Conservation (phyloP, 192 early-diverging fungal species). For the Haplosporangium gracile region DNA sequence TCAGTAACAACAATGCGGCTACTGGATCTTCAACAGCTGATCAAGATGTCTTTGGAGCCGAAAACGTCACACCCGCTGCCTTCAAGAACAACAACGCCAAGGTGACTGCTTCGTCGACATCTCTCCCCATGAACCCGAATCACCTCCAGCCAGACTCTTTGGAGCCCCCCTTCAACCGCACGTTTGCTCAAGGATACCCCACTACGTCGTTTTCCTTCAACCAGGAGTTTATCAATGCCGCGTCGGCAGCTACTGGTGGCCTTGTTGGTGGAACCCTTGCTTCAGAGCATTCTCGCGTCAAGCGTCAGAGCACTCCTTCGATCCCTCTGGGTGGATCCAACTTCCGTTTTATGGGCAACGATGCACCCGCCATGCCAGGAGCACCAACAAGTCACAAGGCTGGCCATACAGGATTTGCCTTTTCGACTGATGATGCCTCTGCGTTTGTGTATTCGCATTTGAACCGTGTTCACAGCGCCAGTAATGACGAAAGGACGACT, state of each 20-base stretch:
- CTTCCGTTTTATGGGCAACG: constrained; percentile 51
- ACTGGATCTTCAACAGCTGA: neutral
- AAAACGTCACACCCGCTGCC: constrained; percentile 4
- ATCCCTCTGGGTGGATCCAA: constrained; percentile 51
- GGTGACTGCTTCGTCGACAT: constrained; percentile 12
- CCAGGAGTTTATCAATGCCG: constrained; percentile 32
- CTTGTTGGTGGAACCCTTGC: neutral
- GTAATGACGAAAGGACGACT: constrained; percentile 33
- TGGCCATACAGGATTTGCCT: constrained; percentile 50
- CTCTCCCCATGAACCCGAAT: constrained; percentile 8
- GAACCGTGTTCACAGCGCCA: constrained; percentile 46
- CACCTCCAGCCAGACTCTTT: neutral
- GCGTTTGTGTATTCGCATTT: constrained; percentile 54
- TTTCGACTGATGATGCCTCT: constrained; percentile 54
- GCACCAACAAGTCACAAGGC: constrained; percentile 1
- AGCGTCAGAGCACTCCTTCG: constrained; percentile 51
- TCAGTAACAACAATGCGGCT: constrained; percentile 25
- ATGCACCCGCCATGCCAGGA: constrained; percentile 22
- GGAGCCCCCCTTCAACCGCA: constrained; percentile 15
- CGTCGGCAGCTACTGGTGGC: constrained; percentile 19
- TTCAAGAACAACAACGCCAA: constrained; percentile 14
- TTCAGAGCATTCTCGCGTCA: constrained; percentile 19
- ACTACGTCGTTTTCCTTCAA: constrained; percentile 56
- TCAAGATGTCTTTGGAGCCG: constrained; percentile 11
- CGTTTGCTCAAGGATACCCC: constrained; percentile 54